Percentiles rank a stretch among this genome's conserved stretches.
Evolutionary conservation across 768 basidiomycete species (phyloP).

Genomic region (Suillus sp.): DNA sequence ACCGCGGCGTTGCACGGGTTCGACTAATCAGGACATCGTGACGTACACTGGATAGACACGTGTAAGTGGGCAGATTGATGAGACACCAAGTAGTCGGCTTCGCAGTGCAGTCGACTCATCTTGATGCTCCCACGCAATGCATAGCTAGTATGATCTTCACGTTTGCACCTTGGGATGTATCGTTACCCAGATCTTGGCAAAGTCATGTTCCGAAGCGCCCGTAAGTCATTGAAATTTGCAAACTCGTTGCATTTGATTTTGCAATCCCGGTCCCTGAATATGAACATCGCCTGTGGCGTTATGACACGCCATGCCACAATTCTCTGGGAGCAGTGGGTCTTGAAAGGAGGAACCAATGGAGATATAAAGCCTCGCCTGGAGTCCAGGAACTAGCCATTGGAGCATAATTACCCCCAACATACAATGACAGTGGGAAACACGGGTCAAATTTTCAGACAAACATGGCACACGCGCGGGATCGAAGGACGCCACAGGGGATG

Average conservation of each 20-base stretch:
- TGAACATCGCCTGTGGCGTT: background rate
- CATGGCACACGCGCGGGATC: background rate
- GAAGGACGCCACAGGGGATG: background rate
- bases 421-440: background rate
- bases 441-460: background rate
- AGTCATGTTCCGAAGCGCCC: background rate
- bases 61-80: background rate
- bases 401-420: background rate
- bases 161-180: background rate
- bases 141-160: background rate
- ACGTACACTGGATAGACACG: background rate
- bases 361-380: background rate
- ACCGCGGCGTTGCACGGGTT: background rate
- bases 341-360: background rate
- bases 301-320: background rate
- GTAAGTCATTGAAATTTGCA: background rate
- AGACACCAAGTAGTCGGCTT: background rate
- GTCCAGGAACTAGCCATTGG: background rate
- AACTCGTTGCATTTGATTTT: background rate
- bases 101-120: background rate
- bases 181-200: no score
- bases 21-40: background rate
- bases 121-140: no score
- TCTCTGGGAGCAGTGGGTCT: background rate
- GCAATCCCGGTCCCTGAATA: background rate